A percentile compares a stretch with the other conserved stretches of the same genome.
Evolutionary conservation across 2,329 filamentous ascomycete genomes (phyloP).

Genomic region (Cytospora mali): DNA sequence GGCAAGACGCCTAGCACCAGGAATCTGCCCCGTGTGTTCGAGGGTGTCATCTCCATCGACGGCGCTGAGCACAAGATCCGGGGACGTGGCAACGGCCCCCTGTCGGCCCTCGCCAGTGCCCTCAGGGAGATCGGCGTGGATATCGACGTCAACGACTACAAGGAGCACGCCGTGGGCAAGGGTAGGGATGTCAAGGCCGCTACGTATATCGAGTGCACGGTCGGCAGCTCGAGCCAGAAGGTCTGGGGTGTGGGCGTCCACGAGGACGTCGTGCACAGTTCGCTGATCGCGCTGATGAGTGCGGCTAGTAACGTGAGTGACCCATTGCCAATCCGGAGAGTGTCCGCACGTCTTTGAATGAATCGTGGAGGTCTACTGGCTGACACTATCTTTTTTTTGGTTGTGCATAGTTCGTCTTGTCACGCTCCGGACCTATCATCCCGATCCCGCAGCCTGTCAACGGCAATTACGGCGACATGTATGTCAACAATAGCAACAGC

Average conservation of each 20-base stretch:
- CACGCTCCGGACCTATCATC: conserved; percentile 60
- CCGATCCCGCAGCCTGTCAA: conserved; percentile 60
- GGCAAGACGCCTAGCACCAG: conserved; percentile 77
- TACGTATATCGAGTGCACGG: conserved; percentile 88
- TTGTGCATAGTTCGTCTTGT: conserved; percentile 68
- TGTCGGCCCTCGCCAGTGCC: conserved; percentile 84
- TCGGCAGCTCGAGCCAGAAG: conserved; percentile 65
- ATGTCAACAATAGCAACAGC: conserved; percentile 27
- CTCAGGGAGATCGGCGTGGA: conserved; percentile 78
- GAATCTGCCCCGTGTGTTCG: conserved; percentile 80
- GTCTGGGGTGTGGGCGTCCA: conserved; percentile 94
- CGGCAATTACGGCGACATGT: conserved; percentile 38
- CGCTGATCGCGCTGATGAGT: conserved; percentile 80
- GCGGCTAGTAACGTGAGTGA: conserved; percentile 81
- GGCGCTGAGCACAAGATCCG: conserved; percentile 75
- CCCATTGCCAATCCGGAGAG: conserved; percentile 19
- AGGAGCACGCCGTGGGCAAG: conserved; percentile 88
- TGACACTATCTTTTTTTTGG: conserved; percentile 19
- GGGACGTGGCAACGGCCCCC: conserved; percentile 85
- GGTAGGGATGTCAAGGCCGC: conserved; percentile 88
- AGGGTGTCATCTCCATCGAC: conserved; percentile 82
- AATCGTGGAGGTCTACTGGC: conserved; percentile 9
- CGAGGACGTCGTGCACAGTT: conserved; percentile 88
- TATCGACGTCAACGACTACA: conserved; percentile 91
- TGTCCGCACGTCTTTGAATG: conserved; percentile 15